phyloP scores from a whole-genome alignment of 768 basidiomycete genomes.

The Royoungia palumana region DNA sequence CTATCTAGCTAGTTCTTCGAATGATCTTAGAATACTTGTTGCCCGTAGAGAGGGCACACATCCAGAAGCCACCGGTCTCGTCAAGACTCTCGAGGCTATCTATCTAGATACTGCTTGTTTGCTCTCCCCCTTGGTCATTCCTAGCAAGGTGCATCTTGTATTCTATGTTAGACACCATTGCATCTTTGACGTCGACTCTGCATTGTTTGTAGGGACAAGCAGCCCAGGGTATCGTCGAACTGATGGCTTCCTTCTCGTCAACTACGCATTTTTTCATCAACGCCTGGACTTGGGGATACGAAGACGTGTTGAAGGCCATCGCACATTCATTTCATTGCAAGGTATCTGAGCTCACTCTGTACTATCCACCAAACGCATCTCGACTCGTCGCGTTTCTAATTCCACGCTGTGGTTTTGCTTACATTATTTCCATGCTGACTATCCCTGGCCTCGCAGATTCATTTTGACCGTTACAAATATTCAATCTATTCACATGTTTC shows the following conservation, averaged over 20 bases:
- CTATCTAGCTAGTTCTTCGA: constrained; percentile 48
- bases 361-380: neutral
- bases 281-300: constrained; percentile 96
- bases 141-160: constrained; percentile 49
- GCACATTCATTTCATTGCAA: constrained; percentile 60
- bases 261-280: constrained; percentile 84
- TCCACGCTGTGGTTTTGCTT: neutral
- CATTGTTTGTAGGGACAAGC: constrained; percentile 52
- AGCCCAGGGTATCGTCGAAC: constrained; percentile 57
- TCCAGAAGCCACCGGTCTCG: constrained; percentile 23
- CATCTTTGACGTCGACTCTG: neutral
- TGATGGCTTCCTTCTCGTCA: constrained; percentile 66
- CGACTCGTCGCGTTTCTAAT: neutral
- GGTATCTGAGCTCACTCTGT: constrained; percentile 33
- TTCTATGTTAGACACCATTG: neutral
- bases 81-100: constrained; percentile 66
- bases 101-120: constrained; percentile 80
- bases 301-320: constrained; percentile 80
- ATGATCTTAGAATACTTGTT: constrained; percentile 23
- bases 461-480: constrained; percentile 87
- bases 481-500: constrained; percentile 54
- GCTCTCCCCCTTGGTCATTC: constrained; percentile 48
- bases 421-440: constrained; percentile 9
- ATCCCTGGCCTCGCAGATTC: constrained; percentile 51
- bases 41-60: constrained; percentile 24